These are phyloP conservation scores for Yamadazyma blattariae DNA, from an alignment of 1,139 yeast species.

Conservation along the genomic window DNA sequence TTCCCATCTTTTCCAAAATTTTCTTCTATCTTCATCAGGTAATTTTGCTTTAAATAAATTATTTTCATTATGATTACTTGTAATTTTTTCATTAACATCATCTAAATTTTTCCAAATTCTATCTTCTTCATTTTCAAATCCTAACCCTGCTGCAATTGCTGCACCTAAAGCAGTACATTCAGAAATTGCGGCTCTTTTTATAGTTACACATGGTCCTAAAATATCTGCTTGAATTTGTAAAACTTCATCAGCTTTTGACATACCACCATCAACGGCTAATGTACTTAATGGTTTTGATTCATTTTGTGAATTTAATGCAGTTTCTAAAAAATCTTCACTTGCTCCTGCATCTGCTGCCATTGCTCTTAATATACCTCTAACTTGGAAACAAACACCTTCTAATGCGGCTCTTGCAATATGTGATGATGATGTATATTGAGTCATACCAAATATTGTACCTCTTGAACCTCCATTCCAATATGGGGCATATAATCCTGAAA, in stretches of 20 bases:
- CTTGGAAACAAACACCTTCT: constrained; percentile 94
- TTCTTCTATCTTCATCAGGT: constrained; percentile 59
- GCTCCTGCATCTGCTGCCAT: constrained; percentile 83
- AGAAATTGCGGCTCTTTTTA: constrained; percentile 74
- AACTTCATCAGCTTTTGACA: constrained; percentile 88
- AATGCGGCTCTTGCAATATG: constrained; percentile 93
- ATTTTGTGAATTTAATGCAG: constrained; percentile 39
- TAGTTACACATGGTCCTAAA: constrained; percentile 81
- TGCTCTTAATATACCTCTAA: constrained; percentile 84
- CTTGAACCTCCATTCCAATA: constrained; percentile 94
- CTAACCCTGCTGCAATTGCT: constrained; percentile 91
- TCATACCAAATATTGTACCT: constrained; percentile 90
- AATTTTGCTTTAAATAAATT: constrained; percentile 57
- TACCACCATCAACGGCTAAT: constrained; percentile 90
- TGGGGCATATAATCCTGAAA: constrained; percentile 92
- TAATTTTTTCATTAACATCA: constrained; percentile 48
- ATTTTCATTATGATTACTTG: constrained; percentile 28
- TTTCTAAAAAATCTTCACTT: constrained; percentile 45
- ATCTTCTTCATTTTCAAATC: constrained; percentile 54
- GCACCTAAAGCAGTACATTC: constrained; percentile 97
- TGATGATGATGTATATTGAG: constrained; percentile 81
- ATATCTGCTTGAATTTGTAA: constrained; percentile 95
- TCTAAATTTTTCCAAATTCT: constrained; percentile 74
- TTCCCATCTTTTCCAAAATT: constrained; percentile 76
- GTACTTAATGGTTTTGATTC: constrained; percentile 49